phyloP scores from a whole-genome alignment of 371 early-diverging fungal genomes.

The Circinella minor region DNA sequence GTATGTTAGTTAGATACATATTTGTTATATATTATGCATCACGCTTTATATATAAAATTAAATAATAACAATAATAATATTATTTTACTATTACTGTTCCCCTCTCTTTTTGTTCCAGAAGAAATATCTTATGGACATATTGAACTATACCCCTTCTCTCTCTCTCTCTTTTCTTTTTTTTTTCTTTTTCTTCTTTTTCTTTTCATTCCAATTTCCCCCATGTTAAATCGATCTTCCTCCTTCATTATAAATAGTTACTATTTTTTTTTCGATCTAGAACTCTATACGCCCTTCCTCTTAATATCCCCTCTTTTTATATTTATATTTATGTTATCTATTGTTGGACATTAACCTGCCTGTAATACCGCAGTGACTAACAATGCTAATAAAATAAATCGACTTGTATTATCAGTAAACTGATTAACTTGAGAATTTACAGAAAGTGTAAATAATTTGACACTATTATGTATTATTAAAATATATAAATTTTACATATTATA shows the following conservation, averaged over 20 bases:
- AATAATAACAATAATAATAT: not conserved
- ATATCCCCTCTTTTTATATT: no score
- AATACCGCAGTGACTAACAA: constrained; percentile 63
- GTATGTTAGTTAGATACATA: not conserved
- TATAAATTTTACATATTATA: not conserved
- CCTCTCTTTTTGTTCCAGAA: no score
- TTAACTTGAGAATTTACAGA: constrained; percentile 57
- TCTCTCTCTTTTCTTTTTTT: no score
- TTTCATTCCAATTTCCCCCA: not conserved
- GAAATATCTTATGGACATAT: not conserved
- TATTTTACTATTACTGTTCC: not conserved
- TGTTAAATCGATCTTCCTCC: no score
- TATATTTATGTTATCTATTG: not conserved
- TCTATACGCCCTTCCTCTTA: no score
- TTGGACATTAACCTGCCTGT: constrained; percentile 47
- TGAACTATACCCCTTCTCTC: not conserved
- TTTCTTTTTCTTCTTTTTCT: not conserved
- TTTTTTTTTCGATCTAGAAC: no score
- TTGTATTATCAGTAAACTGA: constrained; percentile 66
- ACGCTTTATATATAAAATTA: no score
- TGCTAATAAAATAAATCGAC: constrained; percentile 62
- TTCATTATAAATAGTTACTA: no score
- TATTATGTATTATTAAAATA: constrained; percentile 7
- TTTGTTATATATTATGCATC: not conserved
- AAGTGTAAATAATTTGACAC: constrained; percentile 64